phyloP scores from a whole-genome alignment of 768 basidiomycete species.

The Agrocybe praecox region DNA sequence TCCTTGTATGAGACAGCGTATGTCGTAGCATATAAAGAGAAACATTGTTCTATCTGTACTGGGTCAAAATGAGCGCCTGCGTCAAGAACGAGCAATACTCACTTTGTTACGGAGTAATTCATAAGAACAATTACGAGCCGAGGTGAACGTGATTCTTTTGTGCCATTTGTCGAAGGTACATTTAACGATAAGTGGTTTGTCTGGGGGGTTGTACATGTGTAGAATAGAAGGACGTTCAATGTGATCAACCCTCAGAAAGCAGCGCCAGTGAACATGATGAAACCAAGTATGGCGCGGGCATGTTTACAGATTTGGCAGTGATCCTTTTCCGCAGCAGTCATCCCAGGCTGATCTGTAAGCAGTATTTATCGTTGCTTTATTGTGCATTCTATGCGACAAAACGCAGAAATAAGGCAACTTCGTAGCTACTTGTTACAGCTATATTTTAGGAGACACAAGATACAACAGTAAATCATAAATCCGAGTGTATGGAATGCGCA shows the following conservation, averaged over 20 bases:
- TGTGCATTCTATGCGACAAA: no score
- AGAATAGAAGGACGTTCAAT: background rate
- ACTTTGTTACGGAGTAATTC: slow-evolving; percentile 76
- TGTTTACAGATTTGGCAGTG: background rate
- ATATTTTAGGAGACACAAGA: no score
- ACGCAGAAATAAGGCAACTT: no score
- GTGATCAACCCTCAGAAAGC: background rate
- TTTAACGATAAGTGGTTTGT: slow-evolving; percentile 81
- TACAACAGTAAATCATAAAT: no score
- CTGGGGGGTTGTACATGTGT: slow-evolving; percentile 52
- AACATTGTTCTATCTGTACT: slow-evolving; percentile 81
- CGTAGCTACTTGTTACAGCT: no score
- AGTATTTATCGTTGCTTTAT: background rate
- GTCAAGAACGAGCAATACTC: slow-evolving; percentile 21
- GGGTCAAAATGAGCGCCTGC: slow-evolving; percentile 8
- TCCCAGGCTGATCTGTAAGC: slow-evolving; percentile 8
- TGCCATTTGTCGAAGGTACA: slow-evolving; percentile 76
- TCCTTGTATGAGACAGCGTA: slow-evolving; percentile 85
- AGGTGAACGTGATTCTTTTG: slow-evolving; percentile 79
- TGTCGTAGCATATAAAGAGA: slow-evolving; percentile 67
- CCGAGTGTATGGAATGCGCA: no score
- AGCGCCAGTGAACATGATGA: slow-evolving; percentile 4
- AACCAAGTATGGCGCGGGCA: background rate
- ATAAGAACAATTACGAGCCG: slow-evolving; percentile 79
- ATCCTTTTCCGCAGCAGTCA: slow-evolving; percentile 10